These are phyloP conservation scores for Neopestalotiopsis rosae DNA, from an alignment of 2,329 filamentous ascomycete species.

Conservation along the genomic window DNA sequence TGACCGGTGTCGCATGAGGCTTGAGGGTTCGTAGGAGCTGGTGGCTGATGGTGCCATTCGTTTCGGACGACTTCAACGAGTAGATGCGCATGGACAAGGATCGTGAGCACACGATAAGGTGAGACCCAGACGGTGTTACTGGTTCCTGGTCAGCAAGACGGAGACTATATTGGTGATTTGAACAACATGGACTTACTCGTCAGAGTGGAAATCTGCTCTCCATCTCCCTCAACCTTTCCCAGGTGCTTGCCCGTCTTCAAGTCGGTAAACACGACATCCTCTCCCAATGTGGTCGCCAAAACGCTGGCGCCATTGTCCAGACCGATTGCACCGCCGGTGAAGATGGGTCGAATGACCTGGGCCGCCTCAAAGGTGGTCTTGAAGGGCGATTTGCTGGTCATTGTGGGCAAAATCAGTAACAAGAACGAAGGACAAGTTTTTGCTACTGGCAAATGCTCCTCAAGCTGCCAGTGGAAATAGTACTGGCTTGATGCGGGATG, in stretches of 20 bases:
- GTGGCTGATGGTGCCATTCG: conserved; percentile 63
- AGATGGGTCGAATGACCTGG: conserved; percentile 88
- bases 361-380: conserved; percentile 91
- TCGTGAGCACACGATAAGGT: conserved; percentile 89
- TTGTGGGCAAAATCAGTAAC: conserved; percentile 36
- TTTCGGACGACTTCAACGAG: conserved; percentile 65
- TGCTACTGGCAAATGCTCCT: background rate
- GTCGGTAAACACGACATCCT: conserved; percentile 89
- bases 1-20: conserved; percentile 87
- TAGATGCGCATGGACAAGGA: conserved; percentile 97
- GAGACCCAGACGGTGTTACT: conserved; percentile 88
- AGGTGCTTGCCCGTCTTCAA: conserved; percentile 82
- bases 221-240: conserved; percentile 86
- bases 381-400: conserved; percentile 67
- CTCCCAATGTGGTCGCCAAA: conserved; percentile 86
- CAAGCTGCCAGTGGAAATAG: conserved; percentile 7
- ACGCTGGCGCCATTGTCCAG: conserved; percentile 82
- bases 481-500: conserved; percentile 22
- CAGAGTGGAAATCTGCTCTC: conserved; percentile 78
- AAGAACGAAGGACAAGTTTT: conserved; percentile 1
- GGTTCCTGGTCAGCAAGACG: conserved; percentile 26
- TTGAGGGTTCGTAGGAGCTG: conserved; percentile 82
- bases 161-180: background rate
- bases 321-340: conserved; percentile 87
- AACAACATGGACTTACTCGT: conserved; percentile 52